Evolutionary conservation across 352 stramenopile genomes (phyloP), one percentile per base, ranked within the genome.

Genomic region (Phytophthora crassamura): DNA sequence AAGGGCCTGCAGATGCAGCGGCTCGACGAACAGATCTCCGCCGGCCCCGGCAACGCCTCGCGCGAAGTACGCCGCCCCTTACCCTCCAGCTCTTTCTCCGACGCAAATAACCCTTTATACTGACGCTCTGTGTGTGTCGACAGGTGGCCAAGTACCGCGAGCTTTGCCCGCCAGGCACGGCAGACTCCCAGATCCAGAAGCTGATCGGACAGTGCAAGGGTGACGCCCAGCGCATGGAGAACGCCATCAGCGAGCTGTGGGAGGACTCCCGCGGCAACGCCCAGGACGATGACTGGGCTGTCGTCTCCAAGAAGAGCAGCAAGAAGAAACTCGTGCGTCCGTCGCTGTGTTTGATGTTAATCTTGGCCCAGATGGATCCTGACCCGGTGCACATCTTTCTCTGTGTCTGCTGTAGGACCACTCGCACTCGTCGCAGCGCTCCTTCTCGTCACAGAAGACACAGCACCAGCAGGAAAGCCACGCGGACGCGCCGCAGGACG

Each of bases 1-100:
- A 93, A 93, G 67, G 87, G 84, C 12, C 78, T 88, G 46, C 83
- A 92, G 74, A 78, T 94, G 50, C 74, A 95, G 84, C 85, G 88
- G 60, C 81, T 94, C 55, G 85, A 82, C 53, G 82, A 89, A 62
- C 76, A 83, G 59, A 70, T 76, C 47, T 63, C 72, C 30, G 51
- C 59, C 28, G 67, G 54, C 62, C 40, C 59, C 49, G 65, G 52
- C 63, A 94, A 80, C 64, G 58, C 72, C 45, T 74, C 82, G 28
- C 78, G 82, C 42, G 82, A 95, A 76, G 82, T 91, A 82, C 39
- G 77, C 43, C 20, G 16, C 18, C 7, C 0, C 11, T 11, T 12
- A 1, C 7, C 11, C 2, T 41, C 12, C 22, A 20, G 32, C 25
- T 39, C 18, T 34, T 14, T 47, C 9, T 16, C 38, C 16, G 32